Base-by-base conservation (phyloP, 2,329 filamentous ascomycete species). In the Calonectria pauciramosa region DNA sequence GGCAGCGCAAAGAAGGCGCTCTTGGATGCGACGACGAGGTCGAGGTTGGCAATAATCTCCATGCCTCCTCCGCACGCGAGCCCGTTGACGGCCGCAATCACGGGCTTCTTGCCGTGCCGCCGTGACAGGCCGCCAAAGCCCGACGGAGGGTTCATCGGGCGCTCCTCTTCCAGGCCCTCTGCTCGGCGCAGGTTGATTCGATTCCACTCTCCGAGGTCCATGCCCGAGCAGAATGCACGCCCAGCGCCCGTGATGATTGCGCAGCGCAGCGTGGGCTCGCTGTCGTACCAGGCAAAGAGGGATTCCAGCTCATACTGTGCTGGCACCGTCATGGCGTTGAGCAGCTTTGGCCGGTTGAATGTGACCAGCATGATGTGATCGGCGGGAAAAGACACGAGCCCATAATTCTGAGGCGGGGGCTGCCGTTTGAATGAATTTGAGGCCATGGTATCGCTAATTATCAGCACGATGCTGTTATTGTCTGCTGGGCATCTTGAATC, bases 1-100 rank as follows among this genome's bases (percentile, higher is more conserved):
- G 94, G 94, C 9, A 96, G 87, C 1, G 89, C 91, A 81, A 96
- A 96, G 32, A 84, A 86, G 0, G 94, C 93, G 16, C 82, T 77
- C 4, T 85, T 82, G 3, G 88, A 86, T 4, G 94, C 93, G 38
- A 96, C 83, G 3, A 95, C 89, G 71, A 96, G 86, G 86, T 97
- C 95, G 76, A 90, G 91, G 84, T 95, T 95, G 64, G 94, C 86
- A 16, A 91, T 89, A 86, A 96, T 95, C 86, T 96, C 94, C 84
- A 94, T 93, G 2, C 94, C 94, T 68, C 94, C 94, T 44, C 94
- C 94, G 59, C 94, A 89, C 72, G 93, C 94, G 23, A 94, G 86
- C 9, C 94, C 94, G 81, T 96, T 95, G 26, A 96, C 93, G 1
- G 94, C 94, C 1, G 92, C 93, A 34, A 96, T 90, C 70, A 96